Evolutionary conservation across 495 filamentous ascomycete genomes (phyloP).

Genomic region (Penicillium ucsense): DNA sequence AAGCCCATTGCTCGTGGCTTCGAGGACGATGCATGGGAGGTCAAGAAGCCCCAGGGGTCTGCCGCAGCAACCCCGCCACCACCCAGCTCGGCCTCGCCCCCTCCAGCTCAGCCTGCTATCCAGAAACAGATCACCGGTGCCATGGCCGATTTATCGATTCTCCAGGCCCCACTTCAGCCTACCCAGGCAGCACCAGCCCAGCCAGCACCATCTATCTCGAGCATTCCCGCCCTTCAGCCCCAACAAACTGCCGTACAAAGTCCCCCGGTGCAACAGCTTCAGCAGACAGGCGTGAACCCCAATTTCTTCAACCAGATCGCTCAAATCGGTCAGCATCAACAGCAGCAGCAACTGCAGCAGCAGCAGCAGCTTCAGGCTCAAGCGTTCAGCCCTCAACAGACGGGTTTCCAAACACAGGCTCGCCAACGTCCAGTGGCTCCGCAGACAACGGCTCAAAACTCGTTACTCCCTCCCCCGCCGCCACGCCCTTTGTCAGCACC

Average conservation of each 20-base stretch:
- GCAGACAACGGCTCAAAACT: slow-evolving; percentile 49
- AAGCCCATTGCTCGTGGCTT: slow-evolving; percentile 56
- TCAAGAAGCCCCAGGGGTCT: slow-evolving; percentile 74
- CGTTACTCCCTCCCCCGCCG: slow-evolving; percentile 73
- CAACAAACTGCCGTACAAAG: slow-evolving; percentile 38
- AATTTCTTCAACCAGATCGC: slow-evolving; percentile 43
- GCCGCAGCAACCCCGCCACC: slow-evolving; percentile 19
- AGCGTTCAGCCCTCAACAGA: slow-evolving; percentile 29
- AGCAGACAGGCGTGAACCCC: slow-evolving; percentile 40
- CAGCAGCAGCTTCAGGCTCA: slow-evolving; percentile 14
- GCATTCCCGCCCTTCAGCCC: slow-evolving; percentile 26
- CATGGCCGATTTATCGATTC: slow-evolving; percentile 69
- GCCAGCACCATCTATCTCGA: slow-evolving; percentile 17
- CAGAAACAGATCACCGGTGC: slow-evolving; percentile 55
- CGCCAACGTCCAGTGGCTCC: slow-evolving; percentile 69
- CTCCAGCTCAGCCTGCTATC: slow-evolving; percentile 27
- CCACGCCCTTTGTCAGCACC: slow-evolving; percentile 81
- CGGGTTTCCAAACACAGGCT: slow-evolving; percentile 41
- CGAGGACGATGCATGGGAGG: slow-evolving; percentile 96
- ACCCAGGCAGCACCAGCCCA: slow-evolving; percentile 44
- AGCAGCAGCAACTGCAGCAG: slow-evolving; percentile 6
- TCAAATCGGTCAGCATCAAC: slow-evolving; percentile 21
- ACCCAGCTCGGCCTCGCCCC: slow-evolving; percentile 27
- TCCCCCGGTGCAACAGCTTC: slow-evolving; percentile 46
- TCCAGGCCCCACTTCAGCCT: slow-evolving; percentile 68